These are phyloP conservation scores for Gossypium davidsonii DNA, from an alignment of 441 rosid genomes.

Conservation along the genomic window DNA sequence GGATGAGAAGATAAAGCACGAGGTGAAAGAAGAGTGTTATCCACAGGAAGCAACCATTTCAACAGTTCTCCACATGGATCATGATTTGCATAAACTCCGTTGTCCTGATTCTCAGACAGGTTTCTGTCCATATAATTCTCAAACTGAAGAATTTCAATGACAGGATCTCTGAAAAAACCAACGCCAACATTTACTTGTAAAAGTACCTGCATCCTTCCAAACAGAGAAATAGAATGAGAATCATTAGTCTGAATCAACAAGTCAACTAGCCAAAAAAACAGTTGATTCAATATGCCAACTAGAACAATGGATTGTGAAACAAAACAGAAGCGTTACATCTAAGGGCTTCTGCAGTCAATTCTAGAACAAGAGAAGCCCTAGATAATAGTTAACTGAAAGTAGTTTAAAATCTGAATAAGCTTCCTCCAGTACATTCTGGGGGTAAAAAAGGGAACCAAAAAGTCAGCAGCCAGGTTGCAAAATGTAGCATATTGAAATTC, in stretches of 20 bases:
- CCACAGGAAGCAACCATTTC: slow-evolving; percentile 94
- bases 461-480: background rate
- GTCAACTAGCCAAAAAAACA: background rate
- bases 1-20: slow-evolving; percentile 62
- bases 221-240: slow-evolving; percentile 54
- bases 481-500: background rate
- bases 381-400: background rate
- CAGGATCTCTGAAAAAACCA: slow-evolving; percentile 64
- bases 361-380: background rate
- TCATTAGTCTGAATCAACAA: slow-evolving; percentile 25
- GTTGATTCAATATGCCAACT: background rate
- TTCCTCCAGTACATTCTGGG: background rate
- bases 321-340: background rate
- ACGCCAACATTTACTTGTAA: slow-evolving; percentile 80
- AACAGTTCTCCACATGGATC: slow-evolving; percentile 78
- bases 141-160: slow-evolving; percentile 92
- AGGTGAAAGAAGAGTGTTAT: slow-evolving; percentile 52
- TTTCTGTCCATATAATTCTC: slow-evolving; percentile 62
- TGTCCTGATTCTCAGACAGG: slow-evolving; percentile 29
- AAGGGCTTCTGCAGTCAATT: background rate
- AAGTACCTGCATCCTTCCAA: slow-evolving; percentile 97
- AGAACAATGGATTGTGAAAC: slow-evolving; percentile 12
- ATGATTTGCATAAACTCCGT: slow-evolving; percentile 25
- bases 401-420: background rate
- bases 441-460: background rate